Evolutionary conservation across 306 rosid species (phyloP), one percentile per base, ranked within the genome.

Genomic region (Cicer cuneatum): DNA sequence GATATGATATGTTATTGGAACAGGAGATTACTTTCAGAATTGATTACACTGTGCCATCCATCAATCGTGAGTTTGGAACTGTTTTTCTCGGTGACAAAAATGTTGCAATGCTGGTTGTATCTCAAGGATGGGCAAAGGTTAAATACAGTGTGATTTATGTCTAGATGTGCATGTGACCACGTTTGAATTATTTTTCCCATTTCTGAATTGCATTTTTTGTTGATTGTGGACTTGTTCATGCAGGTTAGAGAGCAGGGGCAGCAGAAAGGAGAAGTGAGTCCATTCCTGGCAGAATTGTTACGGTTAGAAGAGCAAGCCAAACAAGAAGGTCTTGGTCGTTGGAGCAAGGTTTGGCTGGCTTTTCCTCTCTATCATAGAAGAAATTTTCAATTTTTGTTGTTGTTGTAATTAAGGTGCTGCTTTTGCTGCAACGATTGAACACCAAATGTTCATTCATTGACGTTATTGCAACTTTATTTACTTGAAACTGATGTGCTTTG

Each of bases 91-190:
- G 91, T 21, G 97, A 90, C 78, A 87, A 95, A 45, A 89, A 95
- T 84, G 89, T 95, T 56, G 90, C 89, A 8, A 33, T 81, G 82
- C 86, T 84, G 73, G 92, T 92, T 83, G 99, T 92, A 86, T 77
- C 88, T 80, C 84, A 71, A 83, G 99, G 99, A 85, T 92, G 98
- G 98, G 97, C 96, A 65, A 95, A 90, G 99, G 99, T 95, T 45
- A 70, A 10, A 42, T 49, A 37, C 63, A 5, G 40, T 72, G 52
- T 78, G 53, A 40, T 63, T 45, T 77, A 13, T 38, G 7, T 47
- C n/a, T 18, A 21, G 72, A 24, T 40, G 8, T 60, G 41, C 65
- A 59, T 59, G 19, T 59, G 65, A 24, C 18, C 8, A 12, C 29
- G 39, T 54, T 63, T 24, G 65, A 8, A 66, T 48, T 56, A 37